These are phyloP conservation scores for Mucor circinelloides DNA, from an alignment of 371 early-diverging fungal genomes.

Conservation along the genomic window DNA sequence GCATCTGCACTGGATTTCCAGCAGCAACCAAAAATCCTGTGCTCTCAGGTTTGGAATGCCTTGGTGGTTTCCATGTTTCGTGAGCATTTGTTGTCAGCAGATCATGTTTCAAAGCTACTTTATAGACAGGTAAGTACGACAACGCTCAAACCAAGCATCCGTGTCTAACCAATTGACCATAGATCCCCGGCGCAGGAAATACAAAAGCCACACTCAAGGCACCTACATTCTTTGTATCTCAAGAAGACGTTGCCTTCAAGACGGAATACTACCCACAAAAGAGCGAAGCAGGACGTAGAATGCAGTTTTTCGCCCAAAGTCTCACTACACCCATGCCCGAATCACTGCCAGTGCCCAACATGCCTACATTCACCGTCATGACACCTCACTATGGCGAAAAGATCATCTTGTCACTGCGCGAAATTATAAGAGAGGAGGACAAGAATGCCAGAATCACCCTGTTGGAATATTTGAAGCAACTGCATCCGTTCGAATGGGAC, in stretches of 20 bases:
- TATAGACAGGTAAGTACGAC: conserved; percentile 68
- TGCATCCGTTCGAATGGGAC: conserved; percentile 86
- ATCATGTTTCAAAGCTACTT: conserved; percentile 73
- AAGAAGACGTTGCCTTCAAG: conserved; percentile 77
- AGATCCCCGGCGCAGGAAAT: conserved; percentile 51
- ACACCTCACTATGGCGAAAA: conserved; percentile 90
- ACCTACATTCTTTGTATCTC: conserved; percentile 82
- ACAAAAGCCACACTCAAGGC: conserved; percentile 68
- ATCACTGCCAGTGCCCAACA: conserved; percentile 78
- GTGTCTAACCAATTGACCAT: not conserved
- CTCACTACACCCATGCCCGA: conserved; percentile 84
- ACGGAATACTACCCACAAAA: conserved; percentile 77
- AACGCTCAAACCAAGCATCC: not conserved
- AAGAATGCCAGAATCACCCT: conserved; percentile 78
- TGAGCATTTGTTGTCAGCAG: conserved; percentile 78
- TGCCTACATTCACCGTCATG: conserved; percentile 88
- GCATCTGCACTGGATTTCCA: conserved; percentile 68
- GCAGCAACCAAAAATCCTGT: conserved; percentile 73
- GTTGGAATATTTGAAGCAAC: conserved; percentile 82
- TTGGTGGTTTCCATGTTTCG: conserved; percentile 86
- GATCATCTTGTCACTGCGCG: conserved; percentile 79
- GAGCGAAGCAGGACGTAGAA: conserved; percentile 85
- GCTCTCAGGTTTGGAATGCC: conserved; percentile 88
- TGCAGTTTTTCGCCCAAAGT: conserved; percentile 87
- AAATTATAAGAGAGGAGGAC: conserved; percentile 86